A percentile compares a stretch with the other conserved stretches of the same genome.
Evolutionary conservation across 192 early-diverging fungal species (phyloP).

Genomic region (Mortierella claussenii): DNA sequence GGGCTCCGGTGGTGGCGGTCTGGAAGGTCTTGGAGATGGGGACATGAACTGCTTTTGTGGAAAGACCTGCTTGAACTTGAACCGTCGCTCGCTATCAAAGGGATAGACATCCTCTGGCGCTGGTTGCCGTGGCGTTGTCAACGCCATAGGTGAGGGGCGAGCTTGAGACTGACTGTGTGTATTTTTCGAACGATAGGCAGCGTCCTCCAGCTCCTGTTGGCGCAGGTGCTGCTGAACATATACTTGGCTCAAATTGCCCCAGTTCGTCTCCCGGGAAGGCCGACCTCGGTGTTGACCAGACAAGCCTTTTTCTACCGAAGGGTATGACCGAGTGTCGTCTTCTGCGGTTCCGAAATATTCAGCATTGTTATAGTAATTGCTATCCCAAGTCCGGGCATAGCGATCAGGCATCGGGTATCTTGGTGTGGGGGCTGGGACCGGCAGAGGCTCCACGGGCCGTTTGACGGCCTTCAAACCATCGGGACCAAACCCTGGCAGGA

Average conservation of each 20-base stretch:
- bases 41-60: neutral
- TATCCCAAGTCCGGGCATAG: slow-evolving; percentile 7
- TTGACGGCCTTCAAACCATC: slow-evolving; percentile 9
- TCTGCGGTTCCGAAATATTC: neutral
- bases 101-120: slow-evolving; percentile 1
- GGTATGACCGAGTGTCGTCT: neutral
- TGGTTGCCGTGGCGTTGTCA: neutral
- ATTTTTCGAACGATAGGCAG: neutral
- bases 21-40: neutral
- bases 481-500: slow-evolving; percentile 40
- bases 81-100: neutral
- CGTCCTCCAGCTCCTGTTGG: neutral
- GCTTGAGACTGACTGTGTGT: neutral
- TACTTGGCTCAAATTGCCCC: neutral
- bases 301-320: neutral
- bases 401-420: slow-evolving; percentile 17
- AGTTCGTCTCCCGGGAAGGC: neutral
- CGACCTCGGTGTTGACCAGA: neutral
- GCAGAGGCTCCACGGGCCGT: neutral
- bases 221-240: neutral
- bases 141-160: neutral
- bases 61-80: neutral
- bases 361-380: neutral
- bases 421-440: neutral
- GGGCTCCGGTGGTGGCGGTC: neutral